Percentiles rank a stretch among this genome's conserved stretches.
Conservation (phyloP, 306 rosid genomes). For the Gillenia trifoliata region DNA sequence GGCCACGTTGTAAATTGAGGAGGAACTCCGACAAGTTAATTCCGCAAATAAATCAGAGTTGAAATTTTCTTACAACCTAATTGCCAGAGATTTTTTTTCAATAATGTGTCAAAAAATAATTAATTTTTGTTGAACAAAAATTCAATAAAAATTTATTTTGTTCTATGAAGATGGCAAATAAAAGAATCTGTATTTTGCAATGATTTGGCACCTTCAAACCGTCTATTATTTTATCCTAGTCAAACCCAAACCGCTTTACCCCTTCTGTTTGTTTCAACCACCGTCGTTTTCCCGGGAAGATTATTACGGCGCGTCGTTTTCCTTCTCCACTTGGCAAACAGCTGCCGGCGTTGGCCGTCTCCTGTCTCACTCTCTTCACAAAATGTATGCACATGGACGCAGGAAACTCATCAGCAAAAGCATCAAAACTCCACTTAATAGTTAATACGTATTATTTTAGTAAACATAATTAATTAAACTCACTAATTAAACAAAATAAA, state of each 20-base stretch:
- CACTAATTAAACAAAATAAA: neutral
- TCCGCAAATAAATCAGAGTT: too few relatives aligned
- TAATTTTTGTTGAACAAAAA: too few relatives aligned
- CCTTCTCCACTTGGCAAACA: neutral
- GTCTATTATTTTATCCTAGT: neutral
- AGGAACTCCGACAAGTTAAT: too few relatives aligned
- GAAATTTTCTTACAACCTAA: too few relatives aligned
- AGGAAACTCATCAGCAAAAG: neutral
- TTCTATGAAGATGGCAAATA: too few relatives aligned
- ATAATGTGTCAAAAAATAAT: too few relatives aligned
- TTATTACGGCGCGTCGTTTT: slow-evolving; percentile 7
- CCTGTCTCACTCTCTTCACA: neutral
- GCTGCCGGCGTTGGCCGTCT: slow-evolving; percentile 8
- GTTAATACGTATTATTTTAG: neutral
- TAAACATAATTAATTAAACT: neutral
- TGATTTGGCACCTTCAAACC: neutral
- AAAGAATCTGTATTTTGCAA: neutral
- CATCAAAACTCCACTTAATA: neutral
- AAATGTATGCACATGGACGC: neutral
- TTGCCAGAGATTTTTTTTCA: too few relatives aligned
- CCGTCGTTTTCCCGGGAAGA: neutral
- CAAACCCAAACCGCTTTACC: too few relatives aligned
- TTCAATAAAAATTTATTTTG: too few relatives aligned
- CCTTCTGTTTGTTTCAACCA: neutral
- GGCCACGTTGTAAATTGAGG: too few relatives aligned